A percentile compares a stretch with the other conserved stretches of the same genome.
These are phyloP conservation scores for Syncephalastrum monosporum DNA, from an alignment of 371 early-diverging fungal genomes.

Conservation along the genomic window DNA sequence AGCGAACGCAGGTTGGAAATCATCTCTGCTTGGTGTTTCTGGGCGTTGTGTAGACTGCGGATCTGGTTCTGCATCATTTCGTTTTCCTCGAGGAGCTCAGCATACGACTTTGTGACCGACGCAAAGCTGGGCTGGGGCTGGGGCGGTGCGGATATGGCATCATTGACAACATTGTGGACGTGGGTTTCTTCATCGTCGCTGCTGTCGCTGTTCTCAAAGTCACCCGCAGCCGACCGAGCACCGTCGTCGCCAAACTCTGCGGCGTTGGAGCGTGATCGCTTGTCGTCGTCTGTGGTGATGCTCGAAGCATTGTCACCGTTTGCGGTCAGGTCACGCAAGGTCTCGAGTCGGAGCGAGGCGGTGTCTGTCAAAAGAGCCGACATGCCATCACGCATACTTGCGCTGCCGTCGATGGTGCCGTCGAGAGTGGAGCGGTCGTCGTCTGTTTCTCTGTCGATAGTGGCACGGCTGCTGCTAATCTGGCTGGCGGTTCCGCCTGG, in stretches of 20 bases:
- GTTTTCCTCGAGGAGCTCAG: slow-evolving; percentile 49
- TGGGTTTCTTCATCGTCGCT: slow-evolving; percentile 26
- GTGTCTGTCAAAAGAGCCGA: slow-evolving; percentile 2
- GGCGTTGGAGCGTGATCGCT: slow-evolving; percentile 45
- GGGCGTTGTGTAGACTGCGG: slow-evolving; percentile 34
- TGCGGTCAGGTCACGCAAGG: slow-evolving; percentile 26
- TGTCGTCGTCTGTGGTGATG: slow-evolving; percentile 36
- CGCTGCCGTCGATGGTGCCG: slow-evolving; percentile 24
- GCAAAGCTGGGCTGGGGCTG: slow-evolving; percentile 55
- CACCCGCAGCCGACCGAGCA: slow-evolving; percentile 41
- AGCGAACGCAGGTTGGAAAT: slow-evolving; percentile 38
- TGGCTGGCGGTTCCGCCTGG: slow-evolving; percentile 36
- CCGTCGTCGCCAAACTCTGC: slow-evolving; percentile 55
- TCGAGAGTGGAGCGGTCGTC: slow-evolving; percentile 31
- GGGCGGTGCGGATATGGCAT: slow-evolving; percentile 49
- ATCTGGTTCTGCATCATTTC: slow-evolving; percentile 42
- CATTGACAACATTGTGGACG: slow-evolving; percentile 34
- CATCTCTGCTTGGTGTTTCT: slow-evolving; percentile 44
- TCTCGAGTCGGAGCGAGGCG: slow-evolving; percentile 16
- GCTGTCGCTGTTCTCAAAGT: slow-evolving; percentile 40
- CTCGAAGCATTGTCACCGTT: slow-evolving; percentile 15
- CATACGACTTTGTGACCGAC: slow-evolving; percentile 43
- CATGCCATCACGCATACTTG: slow-evolving; percentile 7
- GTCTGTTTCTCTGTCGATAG: slow-evolving; percentile 23
- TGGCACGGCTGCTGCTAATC: slow-evolving; percentile 24